Evolutionary conservation across 768 basidiomycete genomes (phyloP).

Genomic region (Pulveroboletus sp.): DNA sequence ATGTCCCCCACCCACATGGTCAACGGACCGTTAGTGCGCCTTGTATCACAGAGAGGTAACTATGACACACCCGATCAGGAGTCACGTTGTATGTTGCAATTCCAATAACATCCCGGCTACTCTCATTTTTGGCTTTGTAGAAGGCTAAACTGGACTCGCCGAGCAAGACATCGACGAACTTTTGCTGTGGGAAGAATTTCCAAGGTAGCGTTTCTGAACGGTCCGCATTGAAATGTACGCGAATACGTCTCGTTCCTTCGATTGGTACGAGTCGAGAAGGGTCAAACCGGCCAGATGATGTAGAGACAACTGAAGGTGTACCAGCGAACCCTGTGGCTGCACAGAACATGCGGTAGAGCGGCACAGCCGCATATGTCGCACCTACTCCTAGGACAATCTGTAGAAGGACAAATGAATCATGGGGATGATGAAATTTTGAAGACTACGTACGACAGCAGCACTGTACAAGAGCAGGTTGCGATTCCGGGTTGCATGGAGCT

Average conservation of each 20-base stretch:
- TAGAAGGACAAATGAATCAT: constrained; percentile 1
- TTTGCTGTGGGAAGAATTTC: constrained; percentile 89
- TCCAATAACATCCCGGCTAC: constrained; percentile 86
- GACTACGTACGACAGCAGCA: constrained; percentile 63
- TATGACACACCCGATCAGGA: constrained; percentile 76
- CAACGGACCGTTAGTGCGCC: background rate
- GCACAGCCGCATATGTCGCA: constrained; percentile 94
- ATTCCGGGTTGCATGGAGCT: constrained; percentile 55
- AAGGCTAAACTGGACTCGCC: constrained; percentile 97
- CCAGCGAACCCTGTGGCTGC: constrained; percentile 96
- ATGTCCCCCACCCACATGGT: background rate
- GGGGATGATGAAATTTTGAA: background rate
- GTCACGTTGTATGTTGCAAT: constrained; percentile 99
- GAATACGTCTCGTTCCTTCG: constrained; percentile 67
- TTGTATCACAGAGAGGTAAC: background rate
- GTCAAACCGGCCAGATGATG: constrained; percentile 59
- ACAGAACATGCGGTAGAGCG: constrained; percentile 97
- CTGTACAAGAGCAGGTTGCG: constrained; percentile 79
- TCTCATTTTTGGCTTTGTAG: constrained; percentile 87
- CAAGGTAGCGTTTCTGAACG: constrained; percentile 86
- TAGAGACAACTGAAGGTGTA: constrained; percentile 82
- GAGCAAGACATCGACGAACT: constrained; percentile 82
- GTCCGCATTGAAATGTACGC: constrained; percentile 95
- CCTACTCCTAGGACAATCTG: constrained; percentile 80
- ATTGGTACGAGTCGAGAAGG: constrained; percentile 81